Percentiles rank a stretch among this genome's conserved stretches.
These are phyloP conservation scores for Metschnikowia rubicola DNA, from an alignment of 805 yeast genomes.

Conservation along the genomic window DNA sequence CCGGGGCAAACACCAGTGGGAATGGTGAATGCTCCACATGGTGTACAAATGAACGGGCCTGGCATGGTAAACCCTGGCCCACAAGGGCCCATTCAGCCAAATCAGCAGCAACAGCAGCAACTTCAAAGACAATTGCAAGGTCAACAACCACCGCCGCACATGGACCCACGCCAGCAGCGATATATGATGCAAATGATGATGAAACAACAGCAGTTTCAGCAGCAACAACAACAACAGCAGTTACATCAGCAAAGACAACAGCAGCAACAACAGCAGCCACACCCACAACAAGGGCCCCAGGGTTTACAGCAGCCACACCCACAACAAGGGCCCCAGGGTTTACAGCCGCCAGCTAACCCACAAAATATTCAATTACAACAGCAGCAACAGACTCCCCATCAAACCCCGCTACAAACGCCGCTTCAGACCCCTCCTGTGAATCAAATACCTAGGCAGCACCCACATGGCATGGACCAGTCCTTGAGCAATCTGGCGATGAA, in stretches of 20 bases:
- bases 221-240: conserved; percentile 17
- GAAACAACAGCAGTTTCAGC: conserved; percentile 21
- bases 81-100: not conserved
- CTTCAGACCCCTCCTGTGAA: conserved; percentile 7
- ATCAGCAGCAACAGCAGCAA: conserved; percentile 1
- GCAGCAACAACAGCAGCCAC: conserved; percentile 3
- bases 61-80: conserved; percentile 2
- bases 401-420: conserved; percentile 8
- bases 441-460: conserved; percentile 5
- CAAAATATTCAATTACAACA: conserved; percentile 3
- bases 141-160: conserved; percentile 3
- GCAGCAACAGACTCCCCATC: conserved; percentile 12
- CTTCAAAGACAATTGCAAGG: conserved; percentile 1
- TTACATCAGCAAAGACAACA: conserved; percentile 21
- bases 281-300: conserved; percentile 3
- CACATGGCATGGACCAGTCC: conserved; percentile 6
- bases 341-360: conserved; percentile 8
- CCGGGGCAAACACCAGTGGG: not conserved
- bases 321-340: conserved; percentile 7
- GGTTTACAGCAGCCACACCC: conserved; percentile 4
- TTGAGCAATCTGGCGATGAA: conserved; percentile 18
- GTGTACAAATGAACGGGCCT: not conserved
- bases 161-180: conserved; percentile 20
- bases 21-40: too few species aligned
- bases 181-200: conserved; percentile 25